Percentiles rank a stretch among this genome's conserved stretches.
These are phyloP conservation scores for Coniella vitis DNA, from an alignment of 2,329 filamentous ascomycete genomes.

Conservation along the genomic window DNA sequence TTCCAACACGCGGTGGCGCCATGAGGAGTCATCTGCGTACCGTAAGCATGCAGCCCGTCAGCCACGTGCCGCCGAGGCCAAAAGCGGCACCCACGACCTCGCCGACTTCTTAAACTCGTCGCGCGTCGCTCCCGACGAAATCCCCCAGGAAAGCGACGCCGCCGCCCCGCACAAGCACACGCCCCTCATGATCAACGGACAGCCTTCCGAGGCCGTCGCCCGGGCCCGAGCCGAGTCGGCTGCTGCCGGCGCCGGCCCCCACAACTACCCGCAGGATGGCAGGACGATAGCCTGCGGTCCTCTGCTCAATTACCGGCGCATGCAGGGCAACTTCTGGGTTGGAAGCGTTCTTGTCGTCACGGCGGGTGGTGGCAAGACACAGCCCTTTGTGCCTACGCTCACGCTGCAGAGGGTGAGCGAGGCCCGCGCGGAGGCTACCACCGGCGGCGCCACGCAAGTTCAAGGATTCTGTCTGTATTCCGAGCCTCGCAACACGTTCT, in stretches of 20 bases:
- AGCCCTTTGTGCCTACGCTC: conserved; percentile 53
- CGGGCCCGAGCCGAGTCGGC: conserved; percentile 3
- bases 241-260: neutral
- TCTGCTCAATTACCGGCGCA: conserved; percentile 70
- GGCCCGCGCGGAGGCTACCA: conserved; percentile 17
- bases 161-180: conserved; percentile 27
- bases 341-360: conserved; percentile 83
- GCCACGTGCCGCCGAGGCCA: conserved; percentile 30
- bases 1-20: conserved; percentile 53
- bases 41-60: conserved; percentile 36
- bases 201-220: conserved; percentile 25
- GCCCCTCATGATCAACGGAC: conserved; percentile 43
- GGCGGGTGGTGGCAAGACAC: conserved; percentile 57
- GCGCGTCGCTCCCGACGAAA: conserved; percentile 38
- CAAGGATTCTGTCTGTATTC: conserved; percentile 56
- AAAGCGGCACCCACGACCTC: conserved; percentile 42
- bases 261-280: conserved; percentile 32
- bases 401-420: conserved; percentile 39
- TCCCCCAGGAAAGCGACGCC: conserved; percentile 7
- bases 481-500: conserved; percentile 71
- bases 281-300: conserved; percentile 65
- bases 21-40: conserved; percentile 55
- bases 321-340: conserved; percentile 65
- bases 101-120: conserved; percentile 49
- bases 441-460: conserved; percentile 33